Base-by-base conservation (phyloP, 192 early-diverging fungal species). In the Rhizophlyctis rosea region DNA sequence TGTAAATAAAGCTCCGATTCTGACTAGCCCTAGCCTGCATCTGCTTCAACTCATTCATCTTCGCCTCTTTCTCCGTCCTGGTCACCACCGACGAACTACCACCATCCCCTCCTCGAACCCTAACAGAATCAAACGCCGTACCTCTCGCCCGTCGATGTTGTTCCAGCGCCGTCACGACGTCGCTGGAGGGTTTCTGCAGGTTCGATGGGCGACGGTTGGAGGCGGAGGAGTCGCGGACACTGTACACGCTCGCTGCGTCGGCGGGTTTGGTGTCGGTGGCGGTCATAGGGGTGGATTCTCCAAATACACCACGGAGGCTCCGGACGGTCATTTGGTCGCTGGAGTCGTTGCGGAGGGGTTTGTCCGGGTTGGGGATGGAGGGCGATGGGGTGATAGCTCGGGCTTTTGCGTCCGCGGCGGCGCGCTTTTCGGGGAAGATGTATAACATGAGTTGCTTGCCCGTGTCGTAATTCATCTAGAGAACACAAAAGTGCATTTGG, bases 1-100 rank as follows among this genome's bases (percentile, higher is more conserved):
- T 89, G 68, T 94, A 87, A 24, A 96, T 84, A 76, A 96, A 96
- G 33, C 90, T 89, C 56, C 85, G 83, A 74, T 93, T 95, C 57
- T 88, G 75, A 28, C 88, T 84, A 11, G 94, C 91, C 5, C 94
- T 75, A 49, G 75, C 74, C 68, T 94, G 93, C 92, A 96, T 95
- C 55, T 91, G 81, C 54, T 81, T 76, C 1, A 95, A 65, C 67
- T 82, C 86, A 70, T 86, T 72, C 1, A 65, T 30, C 31, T 54
- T 57, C 1, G 24, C 47, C 16, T 29, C n/a, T 23, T 24, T 2
- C 44, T 53, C 16, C 39, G 39, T 44, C 9, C 9, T 18, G 39
- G 7, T 7, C 39, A 18, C 18, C 18, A 18, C 39, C 9, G 39
- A 44, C 39, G 39, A 44, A 7, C 39, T 18, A 18, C 9, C 39